These are phyloP conservation scores for Craterostigma plantagineum DNA, from an alignment of 257 asterid species.

Conservation along the genomic window DNA sequence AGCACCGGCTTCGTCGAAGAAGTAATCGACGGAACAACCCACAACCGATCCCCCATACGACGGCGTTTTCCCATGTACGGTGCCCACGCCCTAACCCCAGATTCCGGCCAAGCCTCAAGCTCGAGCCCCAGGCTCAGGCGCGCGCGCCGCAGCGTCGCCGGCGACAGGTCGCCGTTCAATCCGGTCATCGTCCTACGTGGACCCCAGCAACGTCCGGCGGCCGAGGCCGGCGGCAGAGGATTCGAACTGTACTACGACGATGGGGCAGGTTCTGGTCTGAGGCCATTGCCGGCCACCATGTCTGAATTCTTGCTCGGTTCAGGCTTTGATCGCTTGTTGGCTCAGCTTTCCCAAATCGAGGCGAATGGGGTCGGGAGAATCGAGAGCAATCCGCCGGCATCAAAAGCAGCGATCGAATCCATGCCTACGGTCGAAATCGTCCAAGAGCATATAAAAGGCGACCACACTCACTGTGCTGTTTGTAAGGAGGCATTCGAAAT, in stretches of 20 bases:
- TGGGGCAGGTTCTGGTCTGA: conserved; percentile 58
- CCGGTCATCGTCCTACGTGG: conserved; percentile 84
- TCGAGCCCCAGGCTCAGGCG: conserved; percentile 28
- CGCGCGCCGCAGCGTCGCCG: conserved; percentile 37
- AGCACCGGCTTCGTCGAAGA: conserved; percentile 54
- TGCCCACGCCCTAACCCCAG: conserved; percentile 4
- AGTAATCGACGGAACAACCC: conserved; percentile 26
- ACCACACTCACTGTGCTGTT: conserved; percentile 48
- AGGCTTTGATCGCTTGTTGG: conserved; percentile 64
- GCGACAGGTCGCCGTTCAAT: conserved; percentile 73
- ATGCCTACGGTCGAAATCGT: conserved; percentile 44
- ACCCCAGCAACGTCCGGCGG: conserved; percentile 20
- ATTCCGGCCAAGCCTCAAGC: conserved; percentile 21
- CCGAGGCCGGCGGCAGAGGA: conserved; percentile 21
- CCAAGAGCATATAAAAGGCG: conserved; percentile 24
- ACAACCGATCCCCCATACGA: conserved; percentile 23
- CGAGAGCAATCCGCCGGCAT: conserved; percentile 54
- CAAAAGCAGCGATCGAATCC: conserved; percentile 59
- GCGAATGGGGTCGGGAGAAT: conserved; percentile 48
- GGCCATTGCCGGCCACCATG: conserved; percentile 58
- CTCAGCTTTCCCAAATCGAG: conserved; percentile 56
- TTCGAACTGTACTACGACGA: conserved; percentile 70
- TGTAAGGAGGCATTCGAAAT: conserved; percentile 72
- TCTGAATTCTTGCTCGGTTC: conserved; percentile 72
- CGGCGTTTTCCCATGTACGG: conserved; percentile 9